Base-by-base conservation (phyloP, 106 monocot species). In the Xerophyta viscosa region DNA sequence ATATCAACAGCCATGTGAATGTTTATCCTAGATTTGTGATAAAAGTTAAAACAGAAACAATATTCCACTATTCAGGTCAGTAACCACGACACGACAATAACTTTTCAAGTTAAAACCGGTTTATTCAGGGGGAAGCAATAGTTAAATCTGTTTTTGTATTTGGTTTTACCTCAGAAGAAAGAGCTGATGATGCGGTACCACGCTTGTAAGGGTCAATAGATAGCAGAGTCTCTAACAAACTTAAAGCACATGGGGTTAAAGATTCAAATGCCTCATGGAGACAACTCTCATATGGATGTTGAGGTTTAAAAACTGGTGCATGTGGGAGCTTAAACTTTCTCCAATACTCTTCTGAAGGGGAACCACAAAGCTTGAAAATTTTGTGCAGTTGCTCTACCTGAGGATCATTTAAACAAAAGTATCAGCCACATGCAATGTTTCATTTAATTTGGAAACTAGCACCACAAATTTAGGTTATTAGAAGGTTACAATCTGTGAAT, bases 321-420 rank as follows among this genome's bases (percentile, higher is more conserved):
- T 84, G 79, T 12, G 84, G 84, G 33, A 84, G 46, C 45, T 75
- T 84, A 36, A 75, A 75, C 50, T 71, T 84, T 23, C 41, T 75
- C 84, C 84, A 84, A 61, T 84, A 84, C 4, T 79, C 84, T 29
- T 84, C 84, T 44, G 71, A 75, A 31, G 84, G 84, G 47, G 84
- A 84, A 68, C 84, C 84, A 57, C 84, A 84, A 12, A 84, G 75
- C 67, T 84, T 84, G 52, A 84, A 84, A 47, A 84, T 84, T 60
- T 84, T 84, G 52, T 84, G 84, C 36, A 84, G 65, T 52, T 84
- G 84, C 55, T 84, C 84, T 24, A 84, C 84, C 84, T 84, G 29
- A 21, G 69, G 24, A n/a, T n/a, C n/a, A n/a, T n/a, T n/a, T n/a
- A n/a, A n/a, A n/a, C n/a, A n/a, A n/a, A n/a, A n/a, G n/a, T n/a